Evolutionary conservation across 2,329 filamentous ascomycete species (phyloP), one percentile per base, ranked within the genome.

Genomic region (Alternaria infectoria): DNA sequence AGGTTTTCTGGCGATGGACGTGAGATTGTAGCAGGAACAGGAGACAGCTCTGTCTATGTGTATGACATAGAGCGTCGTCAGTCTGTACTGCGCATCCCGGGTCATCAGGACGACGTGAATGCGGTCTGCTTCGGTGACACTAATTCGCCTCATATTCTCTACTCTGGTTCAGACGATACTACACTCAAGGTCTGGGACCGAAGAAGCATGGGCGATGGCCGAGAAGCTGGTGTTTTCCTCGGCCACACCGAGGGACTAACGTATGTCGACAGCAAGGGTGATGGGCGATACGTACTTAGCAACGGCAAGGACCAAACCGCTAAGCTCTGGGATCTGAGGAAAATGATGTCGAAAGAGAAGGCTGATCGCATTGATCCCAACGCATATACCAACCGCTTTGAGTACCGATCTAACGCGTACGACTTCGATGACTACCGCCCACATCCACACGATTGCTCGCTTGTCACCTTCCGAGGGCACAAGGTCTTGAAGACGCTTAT

Each of bases 251-350:
- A 90, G 77, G 88, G 88, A 7, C 70, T 90, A 54, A 90, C 88
- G 0, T 90, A 89, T 65, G 87, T 90, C 32, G 88, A 90, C 76
- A 95, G 91, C 80, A 95, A 98, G 85, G 93, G 92, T 44, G 93
- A 97, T 73, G 89, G 89, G 3, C 88, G 95, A 60, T 98, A 98
- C 78, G 91, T 98, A 9, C 87, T 99, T 25, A 94, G 91, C 69
- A 99, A 99, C 73, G 93, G 89, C 65, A 99, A 98, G 77, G 96
- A 99, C 76, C 96, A 98, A 79, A 95, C 90, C 45, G 97, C 97
- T 88, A 98, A 98, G 81, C 86, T 99, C 0, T 99, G 96, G 96
- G 96, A 99, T 78, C 79, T 97, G 59, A 87, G 95, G 55, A 96
- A 92, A 85, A 95, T 93, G 86, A 92, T 96, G 84, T 89, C 89